Evolutionary conservation across 2,329 filamentous ascomycete genomes (phyloP).

Genomic region (Pezicula radicicola): DNA sequence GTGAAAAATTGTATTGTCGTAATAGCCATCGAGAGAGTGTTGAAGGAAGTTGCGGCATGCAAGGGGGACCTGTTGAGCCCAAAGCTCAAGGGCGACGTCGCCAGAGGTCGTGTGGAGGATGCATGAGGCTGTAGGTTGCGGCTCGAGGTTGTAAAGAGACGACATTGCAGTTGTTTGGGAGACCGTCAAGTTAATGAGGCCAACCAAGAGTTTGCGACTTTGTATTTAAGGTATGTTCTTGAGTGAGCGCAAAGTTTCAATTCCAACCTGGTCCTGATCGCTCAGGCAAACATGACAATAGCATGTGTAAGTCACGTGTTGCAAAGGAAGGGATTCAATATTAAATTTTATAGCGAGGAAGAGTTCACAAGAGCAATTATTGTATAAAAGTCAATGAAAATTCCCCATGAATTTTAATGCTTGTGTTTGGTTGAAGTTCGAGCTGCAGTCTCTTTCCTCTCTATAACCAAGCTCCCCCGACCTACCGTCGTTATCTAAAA

Average conservation of each 20-base stretch:
- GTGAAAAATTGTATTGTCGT: constrained; percentile 91
- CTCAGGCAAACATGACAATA: too few species aligned
- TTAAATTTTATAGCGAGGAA: too few species aligned
- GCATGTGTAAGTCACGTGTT: not conserved
- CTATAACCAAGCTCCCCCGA: too few species aligned
- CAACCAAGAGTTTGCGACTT: not conserved
- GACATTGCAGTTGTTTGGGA: constrained; percentile 58
- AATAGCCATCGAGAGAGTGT: constrained; percentile 92
- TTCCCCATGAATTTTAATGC: too few species aligned
- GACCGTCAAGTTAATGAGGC: constrained; percentile 23
- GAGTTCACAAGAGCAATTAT: too few species aligned
- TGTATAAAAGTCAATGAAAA: too few species aligned
- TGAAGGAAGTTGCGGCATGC: constrained; percentile 95
- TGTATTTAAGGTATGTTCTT: too few species aligned
- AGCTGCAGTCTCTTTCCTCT: too few species aligned
- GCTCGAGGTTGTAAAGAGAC: constrained; percentile 88
- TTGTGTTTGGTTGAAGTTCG: too few species aligned
- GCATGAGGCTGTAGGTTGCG: constrained; percentile 88
- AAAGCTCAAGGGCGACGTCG: constrained; percentile 88
- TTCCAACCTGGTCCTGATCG: not conserved
- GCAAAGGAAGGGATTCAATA: too few species aligned
- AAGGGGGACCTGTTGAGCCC: constrained; percentile 89
- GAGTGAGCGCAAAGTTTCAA: not conserved
- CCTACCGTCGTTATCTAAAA: too few species aligned
- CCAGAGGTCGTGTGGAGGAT: constrained; percentile 87